Conservation (phyloP, 2,329 filamentous ascomycete species). For the Aspergillus sp. region DNA sequence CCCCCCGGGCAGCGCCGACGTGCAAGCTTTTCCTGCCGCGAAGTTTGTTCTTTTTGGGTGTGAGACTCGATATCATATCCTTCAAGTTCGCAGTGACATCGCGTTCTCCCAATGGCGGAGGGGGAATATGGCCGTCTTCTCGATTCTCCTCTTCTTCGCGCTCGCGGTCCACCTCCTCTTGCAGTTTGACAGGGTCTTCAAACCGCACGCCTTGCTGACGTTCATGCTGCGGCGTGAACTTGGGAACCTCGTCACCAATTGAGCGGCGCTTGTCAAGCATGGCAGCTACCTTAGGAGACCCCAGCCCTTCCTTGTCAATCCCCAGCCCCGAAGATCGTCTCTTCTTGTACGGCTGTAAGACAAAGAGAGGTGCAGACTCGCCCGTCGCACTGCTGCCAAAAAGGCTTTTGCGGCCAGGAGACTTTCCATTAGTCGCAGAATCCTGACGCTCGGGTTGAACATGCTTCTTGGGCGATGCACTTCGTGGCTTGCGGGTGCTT, state of each 20-base stretch:
- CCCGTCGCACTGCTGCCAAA: slow-evolving; percentile 60
- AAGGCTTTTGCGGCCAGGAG: slow-evolving; percentile 40
- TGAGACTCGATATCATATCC: slow-evolving; percentile 75
- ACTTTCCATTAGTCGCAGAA: slow-evolving; percentile 37
- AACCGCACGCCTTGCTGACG: slow-evolving; percentile 57
- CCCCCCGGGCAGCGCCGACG: slow-evolving; percentile 69
- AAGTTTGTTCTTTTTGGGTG: slow-evolving; percentile 68
- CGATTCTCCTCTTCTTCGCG: slow-evolving; percentile 60
- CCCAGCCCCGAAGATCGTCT: slow-evolving; percentile 66
- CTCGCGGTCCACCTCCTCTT: slow-evolving; percentile 63
- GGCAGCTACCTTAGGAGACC: slow-evolving; percentile 71
- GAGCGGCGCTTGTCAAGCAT: slow-evolving; percentile 70
- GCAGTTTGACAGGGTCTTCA: slow-evolving; percentile 62
- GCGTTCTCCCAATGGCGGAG: slow-evolving; percentile 51
- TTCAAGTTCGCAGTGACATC: slow-evolving; percentile 67
- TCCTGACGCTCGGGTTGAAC: slow-evolving; percentile 42
- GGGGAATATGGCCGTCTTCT: slow-evolving; percentile 55
- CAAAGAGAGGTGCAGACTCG: slow-evolving; percentile 60
- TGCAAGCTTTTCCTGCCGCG: slow-evolving; percentile 73
- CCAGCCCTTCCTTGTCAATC: slow-evolving; percentile 67
- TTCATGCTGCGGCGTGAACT: slow-evolving; percentile 58
- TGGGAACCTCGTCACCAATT: slow-evolving; percentile 64
- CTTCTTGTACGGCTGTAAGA: slow-evolving; percentile 59
- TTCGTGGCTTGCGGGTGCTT: slow-evolving; percentile 46
- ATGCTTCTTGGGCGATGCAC: slow-evolving; percentile 52